Evolutionary conservation across 2,329 filamentous ascomycete species (phyloP).

Genomic region (Cladosporium phlei): DNA sequence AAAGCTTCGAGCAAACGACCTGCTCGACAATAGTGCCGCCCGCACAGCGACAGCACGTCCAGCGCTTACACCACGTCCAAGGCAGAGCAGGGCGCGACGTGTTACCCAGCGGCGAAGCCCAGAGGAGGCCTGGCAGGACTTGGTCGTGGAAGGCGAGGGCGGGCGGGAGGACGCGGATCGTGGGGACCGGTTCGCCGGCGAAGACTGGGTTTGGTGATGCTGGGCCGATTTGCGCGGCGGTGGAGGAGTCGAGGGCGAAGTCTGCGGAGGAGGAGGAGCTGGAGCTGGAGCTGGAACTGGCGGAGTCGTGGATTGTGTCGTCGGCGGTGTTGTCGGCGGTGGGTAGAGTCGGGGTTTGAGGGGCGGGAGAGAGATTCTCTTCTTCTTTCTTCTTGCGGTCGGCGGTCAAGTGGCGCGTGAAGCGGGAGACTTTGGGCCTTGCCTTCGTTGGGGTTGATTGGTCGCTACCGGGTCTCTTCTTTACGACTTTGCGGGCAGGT

Average conservation of each 20-base stretch:
- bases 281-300: neutral
- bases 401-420: neutral
- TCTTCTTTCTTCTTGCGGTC: neutral
- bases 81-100: conserved; percentile 16
- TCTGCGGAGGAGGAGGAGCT: conserved; percentile 34
- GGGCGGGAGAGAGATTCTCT: neutral
- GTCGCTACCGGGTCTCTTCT: neutral
- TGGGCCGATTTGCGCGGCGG: neutral
- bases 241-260: conserved; percentile 30
- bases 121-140: neutral
- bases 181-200: no score
- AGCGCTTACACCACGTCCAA: conserved; percentile 24
- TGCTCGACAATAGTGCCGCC: conserved; percentile 28
- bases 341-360: neutral
- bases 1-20: conserved; percentile 23
- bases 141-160: neutral
- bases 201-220: neutral
- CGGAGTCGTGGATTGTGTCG: neutral
- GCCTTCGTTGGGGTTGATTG: neutral
- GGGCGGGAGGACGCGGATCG: conserved; percentile 3
- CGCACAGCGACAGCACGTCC: conserved; percentile 27
- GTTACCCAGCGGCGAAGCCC: conserved; percentile 1
- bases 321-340: neutral
- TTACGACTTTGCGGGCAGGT: no score
- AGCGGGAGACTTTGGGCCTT: conserved; percentile 1